These are phyloP conservation scores for Macrolepiota albuminosa DNA, from an alignment of 768 basidiomycete species.

Conservation along the genomic window DNA sequence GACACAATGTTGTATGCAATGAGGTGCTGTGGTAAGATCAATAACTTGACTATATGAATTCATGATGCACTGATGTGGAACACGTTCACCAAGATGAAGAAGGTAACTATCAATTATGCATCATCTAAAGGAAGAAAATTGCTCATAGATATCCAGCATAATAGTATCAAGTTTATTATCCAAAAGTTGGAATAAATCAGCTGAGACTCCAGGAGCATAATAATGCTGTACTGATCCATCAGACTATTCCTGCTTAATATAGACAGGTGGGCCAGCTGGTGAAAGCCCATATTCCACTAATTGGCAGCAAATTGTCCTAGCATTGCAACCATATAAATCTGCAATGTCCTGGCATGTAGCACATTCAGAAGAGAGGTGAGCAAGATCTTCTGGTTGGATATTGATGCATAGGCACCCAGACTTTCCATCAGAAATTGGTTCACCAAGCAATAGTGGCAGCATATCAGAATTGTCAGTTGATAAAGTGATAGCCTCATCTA, in stretches of 20 bases:
- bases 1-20: conserved; percentile 15
- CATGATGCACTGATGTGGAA: conserved; percentile 17
- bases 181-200: conserved; percentile 6
- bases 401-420: no score
- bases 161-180: conserved; percentile 21
- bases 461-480: no score
- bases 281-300: conserved; percentile 16
- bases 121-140: conserved; percentile 22
- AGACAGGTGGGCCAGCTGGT: not conserved
- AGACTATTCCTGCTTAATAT: conserved; percentile 4
- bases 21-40: conserved; percentile 12
- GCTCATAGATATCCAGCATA: conserved; percentile 16
- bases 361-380: no score
- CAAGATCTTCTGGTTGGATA: no score
- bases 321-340: not conserved
- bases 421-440: no score
- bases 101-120: conserved; percentile 22
- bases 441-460: no score
- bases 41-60: conserved; percentile 18
- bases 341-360: no score
- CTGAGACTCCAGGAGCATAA: conserved; percentile 8
- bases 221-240: conserved; percentile 7
- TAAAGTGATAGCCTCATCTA: no score
- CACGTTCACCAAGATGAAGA: not conserved
- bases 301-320: conserved; percentile 13